Base-by-base conservation (phyloP, 352 stramenopile genomes). In the Phytophthora constricta region DNA sequence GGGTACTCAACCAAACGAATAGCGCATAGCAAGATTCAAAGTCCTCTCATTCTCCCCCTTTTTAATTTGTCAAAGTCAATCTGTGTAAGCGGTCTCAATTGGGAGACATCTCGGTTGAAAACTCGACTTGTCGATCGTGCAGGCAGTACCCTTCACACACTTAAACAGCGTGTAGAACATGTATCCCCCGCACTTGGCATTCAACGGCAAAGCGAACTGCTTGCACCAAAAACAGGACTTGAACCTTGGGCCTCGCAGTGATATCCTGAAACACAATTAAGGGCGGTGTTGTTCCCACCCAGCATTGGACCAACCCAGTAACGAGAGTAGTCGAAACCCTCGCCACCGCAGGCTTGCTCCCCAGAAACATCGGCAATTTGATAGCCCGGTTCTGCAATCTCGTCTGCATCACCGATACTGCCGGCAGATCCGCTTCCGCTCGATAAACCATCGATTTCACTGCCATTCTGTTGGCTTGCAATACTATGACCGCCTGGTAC, bases 141-240 rank as follows among this genome's bases (percentile, higher is more conserved):
- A 73, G 13, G 41, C 23, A 17, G 65, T 73, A 52, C 65, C 53
- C 11, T 73, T 31, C 33, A 73, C 52, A 27, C 65, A 73, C 47
- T 65, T 68, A 47, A 73, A 69, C 39, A 68, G 37, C 19, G 65
- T 69, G 65, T 70, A 73, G 65, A 70, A 69, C 23, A 48, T 22
- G 33, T 69, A 73, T 39, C 65, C 65, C 3, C 59, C 65, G 25
- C 60, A 73, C 25, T 73, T 68, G 25, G 51, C 54, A 26, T 65
- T 65, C 47, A 64, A 16, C 20, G 65, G 59, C 19, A 73, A 33
- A 17, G 59, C 65, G 49, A 58, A 73, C 39, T 73, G 65, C 23
- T 70, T 64, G 48, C 65, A 73, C 65, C 65, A 73, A 65, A 73
- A 11, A 65, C 45, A 9, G 42, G 8, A 14, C 41, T 65, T 9